Conservation (phyloP, 805 yeast genomes). For the Starmerella etchellsii region DNA sequence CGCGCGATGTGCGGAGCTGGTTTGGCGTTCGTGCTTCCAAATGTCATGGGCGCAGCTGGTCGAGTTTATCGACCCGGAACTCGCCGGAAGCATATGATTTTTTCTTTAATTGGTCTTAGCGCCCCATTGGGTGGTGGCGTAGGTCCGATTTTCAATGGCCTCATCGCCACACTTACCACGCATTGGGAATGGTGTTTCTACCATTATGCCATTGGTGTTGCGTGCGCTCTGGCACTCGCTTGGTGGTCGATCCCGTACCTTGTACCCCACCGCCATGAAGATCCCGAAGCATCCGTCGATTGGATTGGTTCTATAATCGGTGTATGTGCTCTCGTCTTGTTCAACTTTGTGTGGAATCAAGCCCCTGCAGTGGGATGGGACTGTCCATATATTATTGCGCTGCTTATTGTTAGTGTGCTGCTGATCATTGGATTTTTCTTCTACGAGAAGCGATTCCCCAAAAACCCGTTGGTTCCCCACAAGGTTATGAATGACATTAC, state of each 20-base stretch:
- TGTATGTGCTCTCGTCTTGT: constrained; percentile 44
- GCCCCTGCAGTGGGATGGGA: constrained; percentile 62
- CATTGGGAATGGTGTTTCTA: constrained; percentile 28
- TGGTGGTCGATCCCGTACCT: constrained; percentile 3
- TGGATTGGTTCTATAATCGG: constrained; percentile 45
- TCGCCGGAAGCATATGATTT: constrained; percentile 38
- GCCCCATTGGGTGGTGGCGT: constrained; percentile 50
- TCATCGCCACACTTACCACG: constrained; percentile 9
- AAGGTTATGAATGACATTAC: constrained; percentile 33
- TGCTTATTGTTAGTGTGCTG: constrained; percentile 49
- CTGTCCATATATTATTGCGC: constrained; percentile 37
- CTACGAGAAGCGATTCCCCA: constrained; percentile 36
- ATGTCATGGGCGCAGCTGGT: constrained; percentile 45
- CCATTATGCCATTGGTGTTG: constrained; percentile 32
- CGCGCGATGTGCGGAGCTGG: constrained; percentile 56
- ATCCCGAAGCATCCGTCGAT: constrained; percentile 32
- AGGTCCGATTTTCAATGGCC: constrained; percentile 36
- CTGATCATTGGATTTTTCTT: constrained; percentile 28
- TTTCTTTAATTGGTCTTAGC: constrained; percentile 44
- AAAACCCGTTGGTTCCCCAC: constrained; percentile 47
- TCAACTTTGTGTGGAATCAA: constrained; percentile 61
- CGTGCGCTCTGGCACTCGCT: constrained; percentile 9
- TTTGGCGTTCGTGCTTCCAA: constrained; percentile 45
- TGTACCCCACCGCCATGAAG: constrained; percentile 1
- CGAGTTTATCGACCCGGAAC: constrained; percentile 16